These are phyloP conservation scores for Trifolium repens DNA, from an alignment of 306 rosid species.

Conservation along the genomic window DNA sequence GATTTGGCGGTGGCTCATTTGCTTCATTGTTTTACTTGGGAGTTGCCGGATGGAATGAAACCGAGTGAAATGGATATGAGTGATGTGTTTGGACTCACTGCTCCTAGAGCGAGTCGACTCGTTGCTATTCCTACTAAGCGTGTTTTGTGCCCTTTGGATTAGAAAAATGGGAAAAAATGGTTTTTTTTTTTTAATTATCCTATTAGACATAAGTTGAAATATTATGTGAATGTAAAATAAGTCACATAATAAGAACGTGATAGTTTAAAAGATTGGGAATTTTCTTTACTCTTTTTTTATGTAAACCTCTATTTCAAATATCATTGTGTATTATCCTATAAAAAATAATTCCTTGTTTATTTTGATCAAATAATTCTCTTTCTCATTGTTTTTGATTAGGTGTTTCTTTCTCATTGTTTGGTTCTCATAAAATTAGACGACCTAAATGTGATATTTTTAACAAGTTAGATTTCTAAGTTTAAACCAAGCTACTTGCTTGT, in stretches of 20 bases:
- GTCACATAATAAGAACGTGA: neutral
- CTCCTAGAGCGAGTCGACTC: conserved; percentile 82
- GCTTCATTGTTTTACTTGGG: conserved; percentile 85
- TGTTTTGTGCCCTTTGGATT: conserved; percentile 54
- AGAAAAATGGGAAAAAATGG: neutral
- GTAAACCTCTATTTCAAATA: conserved; percentile 6
- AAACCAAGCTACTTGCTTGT: no score
- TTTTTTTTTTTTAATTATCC: neutral
- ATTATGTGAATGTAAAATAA: conserved; percentile 6
- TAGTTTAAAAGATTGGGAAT: neutral
- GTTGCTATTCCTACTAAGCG: conserved; percentile 74
- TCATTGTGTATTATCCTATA: neutral
- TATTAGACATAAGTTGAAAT: conserved; percentile 10
- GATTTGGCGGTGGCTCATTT: conserved; percentile 78
- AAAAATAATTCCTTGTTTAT: neutral
- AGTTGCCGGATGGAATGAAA: conserved; percentile 82
- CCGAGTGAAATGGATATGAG: conserved; percentile 75
- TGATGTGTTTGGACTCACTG: conserved; percentile 91
- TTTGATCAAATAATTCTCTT: neutral
- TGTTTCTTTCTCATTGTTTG: neutral
- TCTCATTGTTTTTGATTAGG: neutral
- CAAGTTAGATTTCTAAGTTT: no score
- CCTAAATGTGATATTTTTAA: neutral
- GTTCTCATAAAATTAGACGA: no score
- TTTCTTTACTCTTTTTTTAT: neutral